Base-by-base conservation (phyloP, 257 asterid genomes). In the Salvia rosmarinus region DNA sequence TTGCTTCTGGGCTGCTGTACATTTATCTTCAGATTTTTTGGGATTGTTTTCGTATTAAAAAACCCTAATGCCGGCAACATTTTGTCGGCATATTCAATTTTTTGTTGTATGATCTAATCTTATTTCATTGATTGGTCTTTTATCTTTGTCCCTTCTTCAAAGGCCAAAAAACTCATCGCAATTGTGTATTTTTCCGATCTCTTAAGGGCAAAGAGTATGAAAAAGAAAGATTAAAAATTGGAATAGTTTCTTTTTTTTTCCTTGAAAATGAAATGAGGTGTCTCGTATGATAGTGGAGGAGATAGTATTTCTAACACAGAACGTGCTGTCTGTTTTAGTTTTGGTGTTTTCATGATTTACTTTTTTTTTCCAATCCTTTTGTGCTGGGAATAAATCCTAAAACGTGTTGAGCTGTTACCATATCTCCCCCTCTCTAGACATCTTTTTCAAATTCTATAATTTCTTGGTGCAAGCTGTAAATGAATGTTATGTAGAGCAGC, bases 341-440 rank as follows among this genome's bases (percentile, higher is more conserved):
- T 46, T 23, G 50, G 10, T 51, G 62, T 79, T 42, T 44, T 75
- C 62, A n/a, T 66, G 23, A 4, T 52, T 82, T 83, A 37, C 42
- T 11, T 17, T 34, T 60, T 35, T 2, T 4, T 70, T 73, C 13
- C 71, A 56, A 21, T 65, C 70, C 37, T 40, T 61, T 44, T 40
- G 25, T 58, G 34, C 20, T 58, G 81, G 80, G 74, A 82, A 84
- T 70, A 77, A 73, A 72, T 79, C 79, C 79, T 80, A 43, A 77
- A 79, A 82, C 86, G 86, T 82, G 91, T 81, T 82, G 88, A 77
- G 85, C 86, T 85, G 89, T 85, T 79, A 68, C 82, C 85, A 67
- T 34, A 75, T 37, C 4, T 43, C 25, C 10, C 39, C n/a, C 72
- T 68, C 51, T 78, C 63, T 58, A 20, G 13, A 60, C 13, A 58